Conservation (phyloP, 2,329 filamentous ascomycete species). For the Mariannaea elegans region DNA sequence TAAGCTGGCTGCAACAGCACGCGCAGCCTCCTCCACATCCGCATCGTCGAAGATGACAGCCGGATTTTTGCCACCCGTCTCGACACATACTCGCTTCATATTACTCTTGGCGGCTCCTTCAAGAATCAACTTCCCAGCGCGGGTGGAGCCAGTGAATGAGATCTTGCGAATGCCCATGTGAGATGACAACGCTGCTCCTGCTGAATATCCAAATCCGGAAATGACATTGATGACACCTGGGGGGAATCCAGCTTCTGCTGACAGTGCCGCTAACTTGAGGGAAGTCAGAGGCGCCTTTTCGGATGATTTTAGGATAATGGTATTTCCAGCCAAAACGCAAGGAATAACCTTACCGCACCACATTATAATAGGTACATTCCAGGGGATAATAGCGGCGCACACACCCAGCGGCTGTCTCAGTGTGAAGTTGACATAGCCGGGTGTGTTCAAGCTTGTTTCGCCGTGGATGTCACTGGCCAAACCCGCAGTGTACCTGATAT, state of each 20-base stretch:
- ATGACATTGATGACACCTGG: not conserved
- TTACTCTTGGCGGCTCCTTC: conserved; percentile 1
- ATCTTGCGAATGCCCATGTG: not conserved
- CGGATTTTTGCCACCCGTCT: not conserved
- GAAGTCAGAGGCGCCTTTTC: not conserved
- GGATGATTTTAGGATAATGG: not conserved
- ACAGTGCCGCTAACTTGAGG: not conserved
- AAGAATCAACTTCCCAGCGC: not conserved
- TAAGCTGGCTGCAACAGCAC: not conserved
- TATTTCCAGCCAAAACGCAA: not conserved
- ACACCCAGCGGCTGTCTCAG: not conserved
- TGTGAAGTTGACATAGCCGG: too few relatives aligned
- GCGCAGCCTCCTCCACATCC: not conserved
- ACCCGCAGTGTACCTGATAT: too few relatives aligned
- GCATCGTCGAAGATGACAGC: conserved; percentile 3
- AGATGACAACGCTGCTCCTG: not conserved
- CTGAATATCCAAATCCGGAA: not conserved
- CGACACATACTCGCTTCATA: not conserved
- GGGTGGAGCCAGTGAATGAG: not conserved
- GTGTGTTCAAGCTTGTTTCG: too few relatives aligned
- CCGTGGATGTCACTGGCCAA: too few relatives aligned
- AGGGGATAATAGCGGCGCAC: not conserved
- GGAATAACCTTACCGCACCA: not conserved
- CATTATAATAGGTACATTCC: not conserved
- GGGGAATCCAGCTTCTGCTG: not conserved